Percentiles rank a stretch among this genome's conserved stretches.
phyloP scores from a whole-genome alignment of 2,329 filamentous ascomycete genomes.

The Juglanconis sp. region DNA sequence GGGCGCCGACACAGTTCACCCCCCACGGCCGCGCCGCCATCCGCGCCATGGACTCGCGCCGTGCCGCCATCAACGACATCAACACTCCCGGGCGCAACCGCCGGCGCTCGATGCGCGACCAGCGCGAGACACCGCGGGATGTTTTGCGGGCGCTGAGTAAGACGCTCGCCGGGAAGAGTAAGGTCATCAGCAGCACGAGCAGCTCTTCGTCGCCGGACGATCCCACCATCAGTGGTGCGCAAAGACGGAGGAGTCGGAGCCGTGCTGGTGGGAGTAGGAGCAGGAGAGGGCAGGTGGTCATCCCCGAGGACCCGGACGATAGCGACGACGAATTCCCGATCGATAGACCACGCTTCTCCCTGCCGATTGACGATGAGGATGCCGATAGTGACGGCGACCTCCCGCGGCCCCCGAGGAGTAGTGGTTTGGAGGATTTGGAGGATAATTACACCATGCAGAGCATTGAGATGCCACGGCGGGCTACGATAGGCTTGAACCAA shows the following conservation, averaged over 20 bases:
- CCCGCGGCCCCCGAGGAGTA: constrained; percentile 51
- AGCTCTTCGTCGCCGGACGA: constrained; percentile 38
- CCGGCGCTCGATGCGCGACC: constrained; percentile 54
- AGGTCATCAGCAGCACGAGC: constrained; percentile 40
- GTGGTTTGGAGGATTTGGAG: constrained; percentile 47
- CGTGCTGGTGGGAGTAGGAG: constrained; percentile 9
- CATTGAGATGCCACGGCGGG: constrained; percentile 56
- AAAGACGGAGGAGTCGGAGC: constrained; percentile 18
- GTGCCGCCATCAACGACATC: constrained; percentile 55
- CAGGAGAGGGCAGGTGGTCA: constrained; percentile 23
- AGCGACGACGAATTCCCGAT: constrained; percentile 51
- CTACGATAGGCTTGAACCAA: constrained; percentile 29
- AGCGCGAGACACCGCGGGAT: constrained; percentile 54
- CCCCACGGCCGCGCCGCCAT: constrained; percentile 61
- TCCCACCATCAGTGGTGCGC: constrained; percentile 17
- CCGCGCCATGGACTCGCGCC: constrained; percentile 55
- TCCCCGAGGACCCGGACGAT: constrained; percentile 41
- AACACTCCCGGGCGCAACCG: constrained; percentile 59
- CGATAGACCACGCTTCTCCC: constrained; percentile 51
- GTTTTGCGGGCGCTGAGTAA: constrained; percentile 52
- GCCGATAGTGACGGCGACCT: constrained; percentile 49
- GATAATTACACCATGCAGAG: constrained; percentile 58
- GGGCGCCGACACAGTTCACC: constrained; percentile 33
- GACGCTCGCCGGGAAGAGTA: constrained; percentile 47
- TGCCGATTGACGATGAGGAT: constrained; percentile 46